These are phyloP conservation scores for Ophiostoma montium DNA, from an alignment of 2,329 filamentous ascomycete genomes.

Conservation along the genomic window DNA sequence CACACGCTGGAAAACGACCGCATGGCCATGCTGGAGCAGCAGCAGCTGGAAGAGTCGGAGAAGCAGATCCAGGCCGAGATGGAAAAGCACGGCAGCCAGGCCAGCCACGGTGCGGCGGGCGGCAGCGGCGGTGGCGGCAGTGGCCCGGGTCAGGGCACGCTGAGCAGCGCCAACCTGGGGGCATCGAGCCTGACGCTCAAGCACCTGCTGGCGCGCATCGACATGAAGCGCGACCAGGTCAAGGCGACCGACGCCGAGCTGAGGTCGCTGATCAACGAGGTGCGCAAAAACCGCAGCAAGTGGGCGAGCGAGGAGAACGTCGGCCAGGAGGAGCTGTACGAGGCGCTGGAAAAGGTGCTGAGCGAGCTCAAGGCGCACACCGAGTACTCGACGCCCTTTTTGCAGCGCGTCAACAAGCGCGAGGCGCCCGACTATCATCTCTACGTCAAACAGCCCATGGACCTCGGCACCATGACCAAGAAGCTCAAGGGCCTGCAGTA, in stretches of 20 bases:
- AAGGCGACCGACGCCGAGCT: constrained; percentile 86
- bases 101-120: constrained; percentile 17
- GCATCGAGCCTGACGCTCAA: constrained; percentile 93
- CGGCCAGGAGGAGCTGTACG: constrained; percentile 94
- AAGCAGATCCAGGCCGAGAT: constrained; percentile 93
- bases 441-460: constrained; percentile 93
- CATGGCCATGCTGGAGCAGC: constrained; percentile 94
- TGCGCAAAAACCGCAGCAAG: constrained; percentile 94
- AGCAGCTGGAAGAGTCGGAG: constrained; percentile 91
- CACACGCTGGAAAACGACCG: constrained; percentile 92
- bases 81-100: constrained; percentile 42
- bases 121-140: too few species aligned
- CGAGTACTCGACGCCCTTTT: constrained; percentile 91
- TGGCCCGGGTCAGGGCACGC: constrained; percentile 62
- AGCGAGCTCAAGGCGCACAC: constrained; percentile 95
- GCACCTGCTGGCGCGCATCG: constrained; percentile 90
- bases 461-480: constrained; percentile 95
- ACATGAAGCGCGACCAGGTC: constrained; percentile 81
- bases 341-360: constrained; percentile 90
- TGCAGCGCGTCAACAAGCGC: constrained; percentile 89
- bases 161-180: constrained; percentile 88
- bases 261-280: constrained; percentile 86
- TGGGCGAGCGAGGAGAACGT: constrained; percentile 98
- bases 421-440: constrained; percentile 93
- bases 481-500: constrained; percentile 73